Percentiles rank a stretch among this genome's conserved stretches.
These are phyloP conservation scores for Vitis hybrid DNA, from an alignment of 177 flowering plant species.

Conservation along the genomic window DNA sequence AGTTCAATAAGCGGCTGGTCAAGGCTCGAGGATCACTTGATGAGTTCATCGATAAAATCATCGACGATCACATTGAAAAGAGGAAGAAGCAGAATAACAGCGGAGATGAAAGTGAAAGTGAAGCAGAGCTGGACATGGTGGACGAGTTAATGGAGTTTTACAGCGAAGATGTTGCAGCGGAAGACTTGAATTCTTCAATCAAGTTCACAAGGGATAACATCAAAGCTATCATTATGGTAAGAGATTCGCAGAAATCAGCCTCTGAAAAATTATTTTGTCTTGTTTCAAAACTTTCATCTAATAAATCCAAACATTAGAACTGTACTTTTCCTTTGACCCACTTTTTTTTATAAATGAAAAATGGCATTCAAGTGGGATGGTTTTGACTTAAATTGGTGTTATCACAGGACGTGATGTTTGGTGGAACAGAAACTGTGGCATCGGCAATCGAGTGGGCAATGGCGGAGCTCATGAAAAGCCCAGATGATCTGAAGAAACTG, in stretches of 20 bases:
- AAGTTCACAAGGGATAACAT: conserved; percentile 49
- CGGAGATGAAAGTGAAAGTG: conserved; percentile 3
- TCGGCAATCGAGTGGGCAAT: no score
- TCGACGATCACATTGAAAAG: conserved; percentile 58
- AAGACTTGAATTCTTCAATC: conserved; percentile 31
- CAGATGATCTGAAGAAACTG: no score
- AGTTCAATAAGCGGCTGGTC: background rate
- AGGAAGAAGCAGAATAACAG: conserved; percentile 2
- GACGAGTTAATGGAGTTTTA: conserved; percentile 51
- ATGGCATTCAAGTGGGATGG: no score
- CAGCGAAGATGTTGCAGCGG: conserved; percentile 30
- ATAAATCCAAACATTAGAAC: no score
- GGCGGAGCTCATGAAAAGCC: no score
- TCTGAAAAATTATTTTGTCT: no score
- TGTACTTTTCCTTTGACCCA: no score
- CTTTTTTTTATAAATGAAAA: no score
- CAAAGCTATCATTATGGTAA: conserved; percentile 64
- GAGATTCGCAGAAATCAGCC: background rate
- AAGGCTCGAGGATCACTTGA: conserved; percentile 54
- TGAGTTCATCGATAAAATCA: conserved; percentile 55
- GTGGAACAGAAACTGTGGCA: no score
- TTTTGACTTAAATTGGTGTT: no score
- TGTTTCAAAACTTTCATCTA: no score
- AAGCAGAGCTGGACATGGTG: conserved; percentile 40
- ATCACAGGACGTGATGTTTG: no score